Conservation (phyloP, 2,329 filamentous ascomycete genomes). For the Escovopsis sp. region DNA sequence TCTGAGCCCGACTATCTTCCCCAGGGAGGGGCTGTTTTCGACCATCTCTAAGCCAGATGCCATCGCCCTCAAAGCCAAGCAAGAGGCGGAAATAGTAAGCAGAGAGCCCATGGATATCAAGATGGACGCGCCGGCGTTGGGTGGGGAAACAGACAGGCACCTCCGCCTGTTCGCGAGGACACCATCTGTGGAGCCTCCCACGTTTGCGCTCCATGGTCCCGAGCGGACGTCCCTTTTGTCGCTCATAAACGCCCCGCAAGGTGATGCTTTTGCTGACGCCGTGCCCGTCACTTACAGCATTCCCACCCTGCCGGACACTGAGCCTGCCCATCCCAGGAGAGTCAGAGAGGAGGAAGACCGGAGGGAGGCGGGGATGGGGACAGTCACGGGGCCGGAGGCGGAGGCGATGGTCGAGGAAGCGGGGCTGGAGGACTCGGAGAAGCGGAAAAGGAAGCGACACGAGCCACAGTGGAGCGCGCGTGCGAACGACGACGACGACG, state of each 20-base stretch:
- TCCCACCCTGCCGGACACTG: conserved; percentile 18
- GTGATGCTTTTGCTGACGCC: conserved; percentile 18
- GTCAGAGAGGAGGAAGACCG: too few relatives aligned
- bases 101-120: conserved; percentile 8
- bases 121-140: conserved; percentile 1
- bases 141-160: conserved; percentile 11
- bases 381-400: too few relatives aligned
- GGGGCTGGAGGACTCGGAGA: too few relatives aligned
- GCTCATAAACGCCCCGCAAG: conserved; percentile 41
- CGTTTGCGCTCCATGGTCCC: conserved; percentile 38
- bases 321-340: conserved; percentile 4
- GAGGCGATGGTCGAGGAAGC: too few relatives aligned
- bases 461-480: too few relatives aligned
- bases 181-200: conserved; percentile 45
- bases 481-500: too few relatives aligned
- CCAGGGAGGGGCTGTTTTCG: conserved; percentile 47
- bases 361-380: too few relatives aligned
- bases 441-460: too few relatives aligned
- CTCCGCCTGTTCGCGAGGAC: conserved; percentile 37
- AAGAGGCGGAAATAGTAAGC: conserved; percentile 10
- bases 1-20: conserved; percentile 42
- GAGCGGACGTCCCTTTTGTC: conserved; percentile 44
- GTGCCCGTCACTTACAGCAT: conserved; percentile 26
- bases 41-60: conserved; percentile 41
- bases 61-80: conserved; percentile 24